Percentiles rank a stretch among this genome's conserved stretches.
phyloP scores from a whole-genome alignment of 257 asterid species.

The Gentiana dahurica region DNA sequence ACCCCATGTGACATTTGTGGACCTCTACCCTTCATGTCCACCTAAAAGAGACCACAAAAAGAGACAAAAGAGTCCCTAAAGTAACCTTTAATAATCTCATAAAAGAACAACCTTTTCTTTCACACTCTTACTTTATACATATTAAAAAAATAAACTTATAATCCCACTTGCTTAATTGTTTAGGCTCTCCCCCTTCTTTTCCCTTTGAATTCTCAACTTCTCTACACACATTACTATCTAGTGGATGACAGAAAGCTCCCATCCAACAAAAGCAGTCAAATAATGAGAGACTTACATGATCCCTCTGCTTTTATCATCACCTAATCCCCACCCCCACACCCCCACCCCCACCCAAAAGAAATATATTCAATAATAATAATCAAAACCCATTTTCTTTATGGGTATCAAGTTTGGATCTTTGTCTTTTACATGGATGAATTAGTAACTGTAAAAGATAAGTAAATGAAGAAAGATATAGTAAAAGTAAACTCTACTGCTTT shows the following conservation, averaged over 20 bases:
- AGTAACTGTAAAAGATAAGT: conserved; percentile 7
- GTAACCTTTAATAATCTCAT: conserved; percentile 24
- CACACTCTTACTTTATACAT: background rate
- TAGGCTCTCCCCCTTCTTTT: background rate
- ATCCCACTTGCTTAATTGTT: too few relatives aligned
- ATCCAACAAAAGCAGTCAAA: conserved; percentile 7
- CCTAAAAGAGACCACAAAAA: conserved; percentile 35
- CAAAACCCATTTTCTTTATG: conserved; percentile 3
- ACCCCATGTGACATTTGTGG: conserved; percentile 31
- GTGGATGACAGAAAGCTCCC: conserved; percentile 7
- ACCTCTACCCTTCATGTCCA: conserved; percentile 28
- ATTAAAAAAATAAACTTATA: too few relatives aligned
- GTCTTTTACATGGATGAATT: background rate
- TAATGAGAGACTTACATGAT: conserved; percentile 1
- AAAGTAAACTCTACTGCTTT: conserved; percentile 28
- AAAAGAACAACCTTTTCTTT: conserved; percentile 21
- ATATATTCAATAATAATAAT: conserved; percentile 1
- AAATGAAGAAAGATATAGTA: conserved; percentile 20
- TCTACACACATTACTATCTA: conserved; percentile 8
- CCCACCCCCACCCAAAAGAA: too few relatives aligned
- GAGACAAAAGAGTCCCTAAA: conserved; percentile 34
- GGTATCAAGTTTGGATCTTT: background rate
- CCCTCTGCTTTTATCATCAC: conserved; percentile 2
- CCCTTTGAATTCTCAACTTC: background rate
- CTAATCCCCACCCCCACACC: background rate